A percentile compares a stretch with the other conserved stretches of the same genome.
Evolutionary conservation across 148 eudicot species (phyloP).

Genomic region (Tetragonia tetragonoides): DNA sequence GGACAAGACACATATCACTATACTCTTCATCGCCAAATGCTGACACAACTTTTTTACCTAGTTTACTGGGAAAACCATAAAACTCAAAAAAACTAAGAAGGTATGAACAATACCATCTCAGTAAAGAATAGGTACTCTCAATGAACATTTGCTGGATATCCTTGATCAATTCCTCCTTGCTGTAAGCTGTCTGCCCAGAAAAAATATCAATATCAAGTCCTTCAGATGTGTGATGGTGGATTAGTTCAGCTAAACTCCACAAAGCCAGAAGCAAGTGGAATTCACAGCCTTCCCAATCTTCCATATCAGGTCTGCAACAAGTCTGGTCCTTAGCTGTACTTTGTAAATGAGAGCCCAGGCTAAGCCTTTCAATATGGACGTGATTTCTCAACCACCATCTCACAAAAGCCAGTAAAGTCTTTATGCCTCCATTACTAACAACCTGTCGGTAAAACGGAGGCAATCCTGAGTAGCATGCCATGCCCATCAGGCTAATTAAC

Average conservation of each 20-base stretch:
- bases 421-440: slow-evolving; percentile 45
- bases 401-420: slow-evolving; percentile 41
- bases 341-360: slow-evolving; percentile 44
- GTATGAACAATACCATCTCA: slow-evolving; percentile 72
- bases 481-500: slow-evolving; percentile 50
- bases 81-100: slow-evolving; percentile 60
- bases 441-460: slow-evolving; percentile 40
- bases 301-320: slow-evolving; percentile 49
- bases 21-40: slow-evolving; percentile 46
- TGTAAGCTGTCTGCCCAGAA: slow-evolving; percentile 30
- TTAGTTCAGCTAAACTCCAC: slow-evolving; percentile 69
- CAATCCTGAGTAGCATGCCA: slow-evolving; percentile 60
- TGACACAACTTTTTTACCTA: slow-evolving; percentile 49
- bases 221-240: slow-evolving; percentile 33
- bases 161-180: slow-evolving; percentile 45
- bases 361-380: slow-evolving; percentile 37
- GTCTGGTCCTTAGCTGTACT: slow-evolving; percentile 28
- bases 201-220: slow-evolving; percentile 31
- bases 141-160: slow-evolving; percentile 46
- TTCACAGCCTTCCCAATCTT: slow-evolving; percentile 83
- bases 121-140: slow-evolving; percentile 44
- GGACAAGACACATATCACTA: slow-evolving; percentile 56
- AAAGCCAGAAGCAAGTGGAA: slow-evolving; percentile 55
- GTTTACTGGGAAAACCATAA: slow-evolving; percentile 69
- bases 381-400: slow-evolving; percentile 53